A percentile compares a stretch with the other conserved stretches of the same genome.
Conservation (phyloP, 1,284 basidiomycete species). For the Cryptococcus hybrid region DNA sequence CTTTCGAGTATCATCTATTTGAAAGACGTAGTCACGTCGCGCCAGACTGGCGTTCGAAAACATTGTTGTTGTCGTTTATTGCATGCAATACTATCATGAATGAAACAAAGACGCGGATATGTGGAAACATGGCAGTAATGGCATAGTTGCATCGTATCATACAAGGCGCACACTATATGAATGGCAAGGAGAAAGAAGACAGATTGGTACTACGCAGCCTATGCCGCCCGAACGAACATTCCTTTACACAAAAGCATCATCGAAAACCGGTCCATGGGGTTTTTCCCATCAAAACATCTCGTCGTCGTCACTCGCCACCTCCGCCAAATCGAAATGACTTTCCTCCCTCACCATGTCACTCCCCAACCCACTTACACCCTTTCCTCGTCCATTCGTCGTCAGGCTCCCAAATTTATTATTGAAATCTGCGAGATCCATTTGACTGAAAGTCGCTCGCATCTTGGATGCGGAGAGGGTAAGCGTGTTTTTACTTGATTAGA, state of each 20-base stretch:
- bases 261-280: neutral
- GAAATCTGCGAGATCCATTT: conserved; percentile 33
- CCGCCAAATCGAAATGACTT: conserved; percentile 29
- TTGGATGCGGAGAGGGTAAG: conserved; percentile 24
- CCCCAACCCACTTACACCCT: conserved; percentile 4
- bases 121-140: too few species aligned
- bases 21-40: neutral
- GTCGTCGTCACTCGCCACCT: conserved; percentile 18
- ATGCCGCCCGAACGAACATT: too few species aligned
- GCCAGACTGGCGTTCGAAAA: too few species aligned
- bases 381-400: conserved; percentile 11
- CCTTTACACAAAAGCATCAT: neutral
- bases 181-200: too few species aligned
- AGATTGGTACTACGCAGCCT: too few species aligned
- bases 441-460: conserved; percentile 31
- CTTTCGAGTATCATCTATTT: too few species aligned
- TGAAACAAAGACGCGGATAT: too few species aligned
- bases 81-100: too few species aligned
- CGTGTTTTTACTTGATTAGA: conserved; percentile 11
- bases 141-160: too few species aligned
- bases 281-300: conserved; percentile 4
- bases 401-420: conserved; percentile 29
- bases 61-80: too few species aligned
- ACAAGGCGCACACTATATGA: too few species aligned
- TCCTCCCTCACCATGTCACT: conserved; percentile 33